These are phyloP conservation scores for Triangularia verruculosa DNA, from an alignment of 2,329 filamentous ascomycete genomes.

Conservation along the genomic window DNA sequence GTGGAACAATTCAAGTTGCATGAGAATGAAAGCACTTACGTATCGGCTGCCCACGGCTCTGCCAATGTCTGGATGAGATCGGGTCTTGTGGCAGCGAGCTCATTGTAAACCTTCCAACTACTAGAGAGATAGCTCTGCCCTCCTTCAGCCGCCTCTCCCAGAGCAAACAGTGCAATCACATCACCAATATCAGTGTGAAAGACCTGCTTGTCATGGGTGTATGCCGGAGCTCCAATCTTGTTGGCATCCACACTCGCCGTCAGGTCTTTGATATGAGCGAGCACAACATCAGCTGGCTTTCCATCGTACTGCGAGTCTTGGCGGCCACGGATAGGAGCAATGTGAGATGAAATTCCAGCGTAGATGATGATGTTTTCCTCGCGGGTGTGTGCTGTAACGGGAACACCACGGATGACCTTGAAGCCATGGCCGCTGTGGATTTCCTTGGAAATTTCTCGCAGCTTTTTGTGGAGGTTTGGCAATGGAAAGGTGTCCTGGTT, in stretches of 20 bases:
- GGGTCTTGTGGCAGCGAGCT: constrained; percentile 55
- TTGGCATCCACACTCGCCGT: constrained; percentile 34
- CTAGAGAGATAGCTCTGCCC: constrained; percentile 58
- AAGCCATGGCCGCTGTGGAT: constrained; percentile 59
- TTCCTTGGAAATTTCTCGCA: constrained; percentile 52
- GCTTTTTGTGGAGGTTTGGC: constrained; percentile 45
- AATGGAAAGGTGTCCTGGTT: constrained; percentile 53
- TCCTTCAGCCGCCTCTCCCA: constrained; percentile 51
- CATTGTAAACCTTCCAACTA: constrained; percentile 60
- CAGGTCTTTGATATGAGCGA: constrained; percentile 63
- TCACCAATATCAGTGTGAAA: constrained; percentile 63
- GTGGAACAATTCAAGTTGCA: neutral
- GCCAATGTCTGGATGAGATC: constrained; percentile 58
- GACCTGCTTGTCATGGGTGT: constrained; percentile 59
- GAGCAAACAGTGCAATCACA: constrained; percentile 55
- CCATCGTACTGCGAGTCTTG: constrained; percentile 49
- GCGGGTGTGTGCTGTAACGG: constrained; percentile 48
- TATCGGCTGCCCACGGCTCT: constrained; percentile 49
- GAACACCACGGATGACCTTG: constrained; percentile 57
- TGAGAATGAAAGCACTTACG: constrained; percentile 33
- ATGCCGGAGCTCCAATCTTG: constrained; percentile 55
- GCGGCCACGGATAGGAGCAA: constrained; percentile 51
- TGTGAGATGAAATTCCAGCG: constrained; percentile 56
- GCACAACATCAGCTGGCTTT: constrained; percentile 48
- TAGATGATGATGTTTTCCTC: constrained; percentile 61